A percentile compares a stretch with the other conserved stretches of the same genome.
Evolutionary conservation across 202 grass and related monocot species (phyloP).

Genomic region (Eragrostis tef): DNA sequence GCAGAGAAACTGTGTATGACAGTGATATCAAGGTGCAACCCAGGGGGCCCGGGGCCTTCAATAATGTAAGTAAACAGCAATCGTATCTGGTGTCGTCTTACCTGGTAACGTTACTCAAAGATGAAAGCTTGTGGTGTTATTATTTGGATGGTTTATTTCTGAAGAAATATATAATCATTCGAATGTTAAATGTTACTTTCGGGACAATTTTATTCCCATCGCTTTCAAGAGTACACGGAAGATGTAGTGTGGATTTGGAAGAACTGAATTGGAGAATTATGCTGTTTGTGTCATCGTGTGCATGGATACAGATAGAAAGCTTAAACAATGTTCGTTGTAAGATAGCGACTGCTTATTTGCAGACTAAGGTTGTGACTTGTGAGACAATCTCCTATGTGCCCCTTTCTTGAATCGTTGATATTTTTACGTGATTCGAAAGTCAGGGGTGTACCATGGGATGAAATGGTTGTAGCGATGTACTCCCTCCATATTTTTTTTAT

Average conservation of each 20-base stretch:
- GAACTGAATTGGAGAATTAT: slow-evolving; percentile 29
- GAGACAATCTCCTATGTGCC: background rate
- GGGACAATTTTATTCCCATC: slow-evolving; percentile 18
- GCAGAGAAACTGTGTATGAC: slow-evolving; percentile 36
- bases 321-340: slow-evolving; percentile 35
- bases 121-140: slow-evolving; percentile 13
- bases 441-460: background rate
- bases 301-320: slow-evolving; percentile 49
- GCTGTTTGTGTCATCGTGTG: slow-evolving; percentile 32
- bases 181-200: slow-evolving; percentile 48
- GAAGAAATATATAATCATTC: background rate
- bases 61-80: slow-evolving; percentile 23
- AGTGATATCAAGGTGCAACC: slow-evolving; percentile 39
- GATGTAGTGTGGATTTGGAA: slow-evolving; percentile 23
- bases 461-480: background rate
- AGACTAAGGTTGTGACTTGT: background rate
- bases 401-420: background rate
- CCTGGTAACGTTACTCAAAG: slow-evolving; percentile 36
- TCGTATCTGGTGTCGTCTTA: slow-evolving; percentile 45
- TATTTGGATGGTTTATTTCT: slow-evolving; percentile 15
- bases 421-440: no score
- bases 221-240: background rate
- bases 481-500: no score
- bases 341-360: slow-evolving; percentile 24
- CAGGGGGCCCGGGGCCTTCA: background rate